phyloP scores from a whole-genome alignment of 768 basidiomycete genomes.

The Kwoniella sp. region DNA sequence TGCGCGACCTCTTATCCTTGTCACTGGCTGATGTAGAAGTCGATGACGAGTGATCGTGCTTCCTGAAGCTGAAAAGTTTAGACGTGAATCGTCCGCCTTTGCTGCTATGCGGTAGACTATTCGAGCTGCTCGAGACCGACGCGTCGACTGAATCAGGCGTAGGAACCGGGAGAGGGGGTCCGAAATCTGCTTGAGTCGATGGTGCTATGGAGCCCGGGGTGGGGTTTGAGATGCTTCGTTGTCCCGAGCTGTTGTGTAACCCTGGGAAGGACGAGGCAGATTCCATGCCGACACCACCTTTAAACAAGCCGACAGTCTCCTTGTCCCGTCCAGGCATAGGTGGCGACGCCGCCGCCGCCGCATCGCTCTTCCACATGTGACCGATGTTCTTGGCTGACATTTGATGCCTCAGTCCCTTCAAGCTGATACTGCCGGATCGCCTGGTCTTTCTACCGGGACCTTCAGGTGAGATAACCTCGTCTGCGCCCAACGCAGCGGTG shows the following conservation, averaged over 20 bases:
- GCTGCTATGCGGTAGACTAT: not conserved
- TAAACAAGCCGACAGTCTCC: slow-evolving; percentile 29
- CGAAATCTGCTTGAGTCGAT: slow-evolving; percentile 12
- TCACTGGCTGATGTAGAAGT: not conserved
- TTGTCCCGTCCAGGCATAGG: slow-evolving; percentile 9
- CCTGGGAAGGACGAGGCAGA: slow-evolving; percentile 25
- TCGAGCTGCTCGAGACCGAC: not conserved
- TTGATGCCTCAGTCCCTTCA: slow-evolving; percentile 37
- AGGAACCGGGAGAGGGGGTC: not conserved
- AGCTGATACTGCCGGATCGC: slow-evolving; percentile 36
- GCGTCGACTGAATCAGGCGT: not conserved
- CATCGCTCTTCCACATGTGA: slow-evolving; percentile 24
- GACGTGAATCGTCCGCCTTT: slow-evolving; percentile 15
- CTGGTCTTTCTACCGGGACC: slow-evolving; percentile 3
- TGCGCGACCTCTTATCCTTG: slow-evolving; percentile 10
- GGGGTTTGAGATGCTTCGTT: slow-evolving; percentile 17
- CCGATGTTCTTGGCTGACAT: slow-evolving; percentile 29
- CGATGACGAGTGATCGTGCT: slow-evolving; percentile 11
- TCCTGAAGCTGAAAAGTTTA: slow-evolving; percentile 16
- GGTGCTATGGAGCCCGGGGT: slow-evolving; percentile 7
- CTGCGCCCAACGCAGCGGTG: not conserved
- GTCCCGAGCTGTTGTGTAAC: not conserved
- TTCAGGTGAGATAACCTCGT: slow-evolving; percentile 7
- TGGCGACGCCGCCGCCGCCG: not conserved
- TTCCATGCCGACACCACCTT: slow-evolving; percentile 7